Evolutionary conservation across 1,284 basidiomycete species (phyloP).

Genomic region (Rhodotorula mucilaginosa): DNA sequence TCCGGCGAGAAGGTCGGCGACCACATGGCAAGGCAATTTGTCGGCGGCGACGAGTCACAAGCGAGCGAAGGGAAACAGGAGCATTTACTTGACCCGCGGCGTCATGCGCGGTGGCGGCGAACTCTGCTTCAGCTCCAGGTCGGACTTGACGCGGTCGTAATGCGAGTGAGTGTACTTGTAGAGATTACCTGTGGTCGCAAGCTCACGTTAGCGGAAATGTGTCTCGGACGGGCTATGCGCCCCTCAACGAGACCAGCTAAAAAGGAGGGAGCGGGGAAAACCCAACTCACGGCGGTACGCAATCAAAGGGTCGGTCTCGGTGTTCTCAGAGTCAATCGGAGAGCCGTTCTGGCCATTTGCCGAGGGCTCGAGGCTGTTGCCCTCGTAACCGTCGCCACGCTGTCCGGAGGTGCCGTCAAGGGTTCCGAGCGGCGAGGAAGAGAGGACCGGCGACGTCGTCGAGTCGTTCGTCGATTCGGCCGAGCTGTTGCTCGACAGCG

Average conservation of each 20-base stretch:
- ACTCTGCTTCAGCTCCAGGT: constrained; percentile 17
- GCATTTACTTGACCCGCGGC: no score
- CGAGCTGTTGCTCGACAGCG: background rate
- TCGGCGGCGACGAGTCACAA: no score
- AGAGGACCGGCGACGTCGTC: constrained; percentile 7
- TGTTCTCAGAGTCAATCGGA: background rate
- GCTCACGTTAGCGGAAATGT: background rate
- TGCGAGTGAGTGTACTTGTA: constrained; percentile 21
- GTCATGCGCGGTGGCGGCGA: no score
- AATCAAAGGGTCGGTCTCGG: constrained; percentile 16
- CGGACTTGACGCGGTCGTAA: constrained; percentile 29
- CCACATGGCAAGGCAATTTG: no score
- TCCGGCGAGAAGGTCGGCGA: no score
- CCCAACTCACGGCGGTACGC: constrained; percentile 24
- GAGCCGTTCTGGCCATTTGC: background rate
- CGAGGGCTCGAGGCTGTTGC: constrained; percentile 5
- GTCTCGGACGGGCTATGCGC: no score
- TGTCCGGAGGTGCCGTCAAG: no score
- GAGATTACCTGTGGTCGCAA: constrained; percentile 11
- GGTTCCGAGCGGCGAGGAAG: constrained; percentile 14
- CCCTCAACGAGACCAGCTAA: no score
- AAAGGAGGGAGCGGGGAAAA: no score
- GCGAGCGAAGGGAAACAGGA: no score
- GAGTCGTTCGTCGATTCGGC: constrained; percentile 2
- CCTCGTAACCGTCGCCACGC: constrained; percentile 10